These are phyloP conservation scores for Nothophoma quercina DNA, from an alignment of 2,329 filamentous ascomycete species.

Conservation along the genomic window DNA sequence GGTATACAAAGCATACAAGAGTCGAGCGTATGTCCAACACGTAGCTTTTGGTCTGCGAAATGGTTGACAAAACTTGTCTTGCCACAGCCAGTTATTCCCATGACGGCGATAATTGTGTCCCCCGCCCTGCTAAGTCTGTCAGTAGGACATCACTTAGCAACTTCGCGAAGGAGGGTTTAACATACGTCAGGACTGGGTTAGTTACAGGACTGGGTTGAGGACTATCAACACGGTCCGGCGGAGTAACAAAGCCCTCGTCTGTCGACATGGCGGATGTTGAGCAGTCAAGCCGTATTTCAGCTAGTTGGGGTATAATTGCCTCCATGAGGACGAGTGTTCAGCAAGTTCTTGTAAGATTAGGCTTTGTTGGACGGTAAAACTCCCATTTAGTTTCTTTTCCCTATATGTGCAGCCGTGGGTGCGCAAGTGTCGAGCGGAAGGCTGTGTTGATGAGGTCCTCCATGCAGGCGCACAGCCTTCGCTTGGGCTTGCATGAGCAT, in stretches of 20 bases:
- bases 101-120: constrained; percentile 43
- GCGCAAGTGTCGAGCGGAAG: not conserved
- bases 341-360: too few relatives aligned
- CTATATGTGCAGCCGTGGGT: not conserved
- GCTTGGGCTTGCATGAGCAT: constrained; percentile 1
- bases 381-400: not conserved
- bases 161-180: not conserved
- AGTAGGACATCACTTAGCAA: not conserved
- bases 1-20: constrained; percentile 5
- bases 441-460: not conserved
- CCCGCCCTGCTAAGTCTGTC: not conserved
- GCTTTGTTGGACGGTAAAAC: too few relatives aligned
- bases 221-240: too few relatives aligned
- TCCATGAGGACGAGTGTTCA: too few relatives aligned
- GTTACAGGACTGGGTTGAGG: too few relatives aligned
- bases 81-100: constrained; percentile 53
- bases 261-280: too few relatives aligned
- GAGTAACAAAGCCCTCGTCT: too few relatives aligned
- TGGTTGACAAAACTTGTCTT: constrained; percentile 50
- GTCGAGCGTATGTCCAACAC: constrained; percentile 15
- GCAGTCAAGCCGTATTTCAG: too few relatives aligned
- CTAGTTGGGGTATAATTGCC: too few relatives aligned
- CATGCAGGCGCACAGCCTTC: constrained; percentile 3
- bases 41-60: constrained; percentile 17
- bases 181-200: too few relatives aligned